Percentiles rank a stretch among this genome's conserved stretches.
Evolutionary conservation across 768 basidiomycete species (phyloP).

Genomic region (Lactarius pseudohatsudake): DNA sequence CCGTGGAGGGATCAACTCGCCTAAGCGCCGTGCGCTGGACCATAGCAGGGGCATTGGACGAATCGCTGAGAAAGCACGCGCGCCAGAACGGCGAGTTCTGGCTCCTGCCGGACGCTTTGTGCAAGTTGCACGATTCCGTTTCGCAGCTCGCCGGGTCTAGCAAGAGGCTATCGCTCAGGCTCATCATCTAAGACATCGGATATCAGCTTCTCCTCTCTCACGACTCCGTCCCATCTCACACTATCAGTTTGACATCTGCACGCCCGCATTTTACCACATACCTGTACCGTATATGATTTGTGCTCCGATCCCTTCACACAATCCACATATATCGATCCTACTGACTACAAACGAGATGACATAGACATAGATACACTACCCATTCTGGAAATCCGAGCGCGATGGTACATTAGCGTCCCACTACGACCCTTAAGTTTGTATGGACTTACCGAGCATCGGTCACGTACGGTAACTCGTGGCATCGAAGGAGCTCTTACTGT

Average conservation of each 20-base stretch:
- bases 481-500: neutral
- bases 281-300: neutral
- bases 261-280: neutral
- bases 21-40: slow-evolving; percentile 21
- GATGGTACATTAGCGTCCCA: neutral
- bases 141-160: neutral
- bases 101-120: neutral
- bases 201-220: neutral
- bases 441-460: neutral
- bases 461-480: neutral
- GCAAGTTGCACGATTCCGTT: slow-evolving; percentile 4
- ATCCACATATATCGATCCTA: neutral
- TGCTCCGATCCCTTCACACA: neutral
- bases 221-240: neutral
- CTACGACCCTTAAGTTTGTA: neutral
- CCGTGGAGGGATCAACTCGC: slow-evolving; percentile 6
- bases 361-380: too few species aligned
- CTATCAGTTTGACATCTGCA: neutral
- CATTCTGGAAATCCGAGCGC: neutral
- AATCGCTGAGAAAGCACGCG: neutral
- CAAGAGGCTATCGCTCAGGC: neutral
- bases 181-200: neutral
- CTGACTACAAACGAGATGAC: too few species aligned
- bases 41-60: neutral
- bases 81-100: slow-evolving; percentile 10